Percentiles rank a stretch among this genome's conserved stretches.
phyloP scores from a whole-genome alignment of 805 yeast species.

The Lipomyces yamadae region DNA sequence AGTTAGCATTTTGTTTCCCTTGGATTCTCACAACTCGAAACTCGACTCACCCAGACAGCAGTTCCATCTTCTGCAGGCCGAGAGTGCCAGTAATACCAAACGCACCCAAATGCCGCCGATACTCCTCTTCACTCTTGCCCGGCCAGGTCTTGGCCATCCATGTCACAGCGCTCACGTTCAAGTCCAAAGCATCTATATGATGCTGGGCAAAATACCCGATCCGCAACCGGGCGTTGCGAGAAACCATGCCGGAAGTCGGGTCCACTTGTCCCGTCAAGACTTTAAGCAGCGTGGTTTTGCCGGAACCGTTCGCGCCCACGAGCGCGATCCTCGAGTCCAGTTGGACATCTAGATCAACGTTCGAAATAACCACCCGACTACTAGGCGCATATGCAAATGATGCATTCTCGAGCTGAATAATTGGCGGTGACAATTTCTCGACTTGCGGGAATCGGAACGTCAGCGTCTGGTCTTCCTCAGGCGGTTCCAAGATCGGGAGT shows the following conservation, averaged over 20 bases:
- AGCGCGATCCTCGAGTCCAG: conserved; percentile 94
- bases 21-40: not conserved
- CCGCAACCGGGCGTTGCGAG: conserved; percentile 82
- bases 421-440: conserved; percentile 90
- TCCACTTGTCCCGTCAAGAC: conserved; percentile 75
- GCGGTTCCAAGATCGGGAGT: conserved; percentile 88
- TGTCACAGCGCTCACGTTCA: conserved; percentile 79
- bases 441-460: conserved; percentile 95
- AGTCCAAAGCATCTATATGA: conserved; percentile 97
- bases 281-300: conserved; percentile 94
- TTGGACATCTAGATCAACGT: conserved; percentile 89
- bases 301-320: conserved; percentile 99
- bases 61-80: conserved; percentile 87
- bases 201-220: conserved; percentile 98
- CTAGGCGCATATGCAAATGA: conserved; percentile 74
- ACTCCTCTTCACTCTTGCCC: conserved; percentile 94
- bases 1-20: not conserved
- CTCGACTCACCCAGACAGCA: conserved; percentile 67
- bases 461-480: conserved; percentile 85
- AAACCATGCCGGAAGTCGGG: conserved; percentile 79
- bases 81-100: conserved; percentile 96
- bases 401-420: conserved; percentile 83
- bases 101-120: conserved; percentile 93
- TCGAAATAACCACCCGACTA: conserved; percentile 62
- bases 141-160: conserved; percentile 93